A percentile compares a stretch with the other conserved stretches of the same genome.
These are phyloP conservation scores for Acrodontium crateriforme DNA, from an alignment of 2,329 filamentous ascomycete genomes.

Conservation along the genomic window DNA sequence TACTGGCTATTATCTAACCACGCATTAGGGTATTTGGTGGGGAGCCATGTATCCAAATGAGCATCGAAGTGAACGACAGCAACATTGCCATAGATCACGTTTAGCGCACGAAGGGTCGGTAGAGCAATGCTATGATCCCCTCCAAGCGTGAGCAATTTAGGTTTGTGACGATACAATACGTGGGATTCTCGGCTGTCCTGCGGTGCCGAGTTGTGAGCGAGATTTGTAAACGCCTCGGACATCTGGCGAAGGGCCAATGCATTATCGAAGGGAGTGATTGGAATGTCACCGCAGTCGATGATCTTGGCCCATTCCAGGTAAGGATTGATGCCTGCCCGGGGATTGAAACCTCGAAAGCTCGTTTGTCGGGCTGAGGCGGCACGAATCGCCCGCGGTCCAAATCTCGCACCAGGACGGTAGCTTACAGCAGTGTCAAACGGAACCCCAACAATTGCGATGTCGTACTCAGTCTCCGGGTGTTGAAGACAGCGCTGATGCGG, in stretches of 20 bases:
- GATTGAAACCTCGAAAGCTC: slow-evolving; percentile 67
- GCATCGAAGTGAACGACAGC: slow-evolving; percentile 39
- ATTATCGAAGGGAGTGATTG: slow-evolving; percentile 78
- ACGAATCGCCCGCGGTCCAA: slow-evolving; percentile 77
- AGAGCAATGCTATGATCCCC: slow-evolving; percentile 39
- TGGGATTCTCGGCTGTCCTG: slow-evolving; percentile 23
- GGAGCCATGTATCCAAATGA: slow-evolving; percentile 78
- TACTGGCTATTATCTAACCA: slow-evolving; percentile 47
- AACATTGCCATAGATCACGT: slow-evolving; percentile 31
- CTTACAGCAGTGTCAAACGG: slow-evolving; percentile 37
- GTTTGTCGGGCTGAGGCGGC: slow-evolving; percentile 72
- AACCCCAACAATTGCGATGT: slow-evolving; percentile 36
- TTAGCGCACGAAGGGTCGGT: slow-evolving; percentile 36
- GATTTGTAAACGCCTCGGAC: slow-evolving; percentile 63
- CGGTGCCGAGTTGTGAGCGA: slow-evolving; percentile 35
- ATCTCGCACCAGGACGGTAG: slow-evolving; percentile 43
- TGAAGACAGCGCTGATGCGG: slow-evolving; percentile 35
- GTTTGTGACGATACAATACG: slow-evolving; percentile 28
- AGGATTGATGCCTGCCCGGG: slow-evolving; percentile 68
- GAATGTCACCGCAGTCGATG: slow-evolving; percentile 83
- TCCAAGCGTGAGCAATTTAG: slow-evolving; percentile 35
- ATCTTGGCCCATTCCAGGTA: slow-evolving; percentile 67
- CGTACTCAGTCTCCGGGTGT: slow-evolving; percentile 29
- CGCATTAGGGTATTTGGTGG: slow-evolving; percentile 61
- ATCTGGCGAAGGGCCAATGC: slow-evolving; percentile 68